A percentile compares a stretch with the other conserved stretches of the same genome.
Evolutionary conservation across 1,284 basidiomycete species (phyloP).

Genomic region (Trichosporon ovoides): DNA sequence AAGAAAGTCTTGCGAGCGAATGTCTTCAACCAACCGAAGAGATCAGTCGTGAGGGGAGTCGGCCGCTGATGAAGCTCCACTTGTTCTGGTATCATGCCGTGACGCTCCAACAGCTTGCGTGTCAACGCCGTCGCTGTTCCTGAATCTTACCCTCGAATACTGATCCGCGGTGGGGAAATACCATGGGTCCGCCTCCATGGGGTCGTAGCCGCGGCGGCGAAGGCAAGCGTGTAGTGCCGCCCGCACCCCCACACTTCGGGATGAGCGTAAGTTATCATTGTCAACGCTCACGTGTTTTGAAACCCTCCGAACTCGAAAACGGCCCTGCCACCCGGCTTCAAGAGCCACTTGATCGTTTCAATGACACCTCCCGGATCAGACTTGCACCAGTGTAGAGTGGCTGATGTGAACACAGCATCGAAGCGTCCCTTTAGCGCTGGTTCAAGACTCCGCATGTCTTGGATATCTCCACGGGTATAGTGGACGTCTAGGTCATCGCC

Average conservation of each 20-base stretch:
- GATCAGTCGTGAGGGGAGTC: constrained; percentile 59
- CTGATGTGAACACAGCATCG: constrained; percentile 66
- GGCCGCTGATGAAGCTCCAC: constrained; percentile 63
- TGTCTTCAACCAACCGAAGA: constrained; percentile 64
- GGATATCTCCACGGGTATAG: constrained; percentile 40
- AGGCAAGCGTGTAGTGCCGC: constrained; percentile 58
- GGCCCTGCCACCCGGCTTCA: constrained; percentile 65
- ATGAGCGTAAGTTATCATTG: background rate
- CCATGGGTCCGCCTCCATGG: constrained; percentile 66
- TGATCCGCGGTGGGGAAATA: constrained; percentile 68
- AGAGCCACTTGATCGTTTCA: constrained; percentile 55
- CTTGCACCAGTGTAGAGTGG: constrained; percentile 79
- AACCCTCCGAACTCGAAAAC: constrained; percentile 73
- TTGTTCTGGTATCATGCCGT: constrained; percentile 56
- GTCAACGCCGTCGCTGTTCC: background rate
- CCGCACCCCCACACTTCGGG: constrained; percentile 54
- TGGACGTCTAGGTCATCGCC: constrained; percentile 56
- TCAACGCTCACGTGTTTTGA: constrained; percentile 33
- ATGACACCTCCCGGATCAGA: constrained; percentile 62
- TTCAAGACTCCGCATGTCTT: constrained; percentile 21
- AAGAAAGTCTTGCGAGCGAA: constrained; percentile 62
- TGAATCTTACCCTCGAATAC: constrained; percentile 55
- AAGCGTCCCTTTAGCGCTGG: constrained; percentile 32
- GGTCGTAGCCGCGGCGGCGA: constrained; percentile 56
- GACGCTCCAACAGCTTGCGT: constrained; percentile 55